These are phyloP conservation scores for Omphalotus olearius DNA, from an alignment of 1,284 basidiomycete species.

Conservation along the genomic window DNA sequence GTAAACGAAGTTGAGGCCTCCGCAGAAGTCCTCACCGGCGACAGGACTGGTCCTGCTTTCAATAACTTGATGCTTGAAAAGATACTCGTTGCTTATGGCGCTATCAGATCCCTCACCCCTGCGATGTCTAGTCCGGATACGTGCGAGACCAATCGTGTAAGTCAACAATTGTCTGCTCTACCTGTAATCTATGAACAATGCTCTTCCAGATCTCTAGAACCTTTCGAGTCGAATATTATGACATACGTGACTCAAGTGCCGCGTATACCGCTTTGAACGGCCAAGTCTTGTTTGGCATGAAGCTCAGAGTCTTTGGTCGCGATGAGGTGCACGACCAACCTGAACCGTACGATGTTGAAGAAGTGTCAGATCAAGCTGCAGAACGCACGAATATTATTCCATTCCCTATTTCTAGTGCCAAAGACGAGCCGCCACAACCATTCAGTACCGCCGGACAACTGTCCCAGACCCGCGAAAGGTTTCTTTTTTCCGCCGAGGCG, in stretches of 20 bases:
- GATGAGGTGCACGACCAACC: conserved; percentile 11
- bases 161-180: conserved; percentile 8
- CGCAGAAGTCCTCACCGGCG: too few species aligned
- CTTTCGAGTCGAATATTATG: conserved; percentile 61
- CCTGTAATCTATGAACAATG: conserved; percentile 14
- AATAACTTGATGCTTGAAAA: conserved; percentile 27
- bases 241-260: conserved; percentile 48
- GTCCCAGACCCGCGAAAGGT: conserved; percentile 29
- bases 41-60: conserved; percentile 14
- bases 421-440: conserved; percentile 10
- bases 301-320: conserved; percentile 28
- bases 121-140: conserved; percentile 20
- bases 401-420: conserved; percentile 18
- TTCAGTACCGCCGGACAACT: conserved; percentile 25
- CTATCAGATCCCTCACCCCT: conserved; percentile 26
- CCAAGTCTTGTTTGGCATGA: conserved; percentile 40
- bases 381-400: conserved; percentile 18
- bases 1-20: neutral
- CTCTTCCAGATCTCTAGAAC: conserved; percentile 23
- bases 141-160: conserved; percentile 13
- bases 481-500: conserved; percentile 20
- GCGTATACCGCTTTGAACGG: conserved; percentile 40
- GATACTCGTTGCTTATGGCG: conserved; percentile 32
- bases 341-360: conserved; percentile 3
- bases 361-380: neutral